These are phyloP conservation scores for Aspergillus sp. DNA, from an alignment of 2,329 filamentous ascomycete species.

Conservation along the genomic window DNA sequence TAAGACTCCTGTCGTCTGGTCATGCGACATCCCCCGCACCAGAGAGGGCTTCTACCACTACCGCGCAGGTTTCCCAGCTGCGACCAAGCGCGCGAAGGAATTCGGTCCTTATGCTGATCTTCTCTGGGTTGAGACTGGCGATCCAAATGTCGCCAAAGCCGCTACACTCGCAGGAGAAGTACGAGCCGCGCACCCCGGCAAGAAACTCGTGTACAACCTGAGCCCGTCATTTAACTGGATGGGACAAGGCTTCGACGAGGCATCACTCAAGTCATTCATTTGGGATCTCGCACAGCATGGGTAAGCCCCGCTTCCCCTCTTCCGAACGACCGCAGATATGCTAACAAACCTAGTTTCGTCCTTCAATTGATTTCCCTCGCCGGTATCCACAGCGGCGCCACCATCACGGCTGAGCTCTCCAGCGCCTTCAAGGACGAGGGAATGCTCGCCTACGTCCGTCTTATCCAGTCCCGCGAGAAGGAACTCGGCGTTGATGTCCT, in stretches of 20 bases:
- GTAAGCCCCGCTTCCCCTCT: constrained; percentile 50
- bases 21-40: constrained; percentile 88
- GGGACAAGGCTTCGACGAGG: constrained; percentile 84
- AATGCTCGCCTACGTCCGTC: constrained; percentile 96
- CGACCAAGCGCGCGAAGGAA: constrained; percentile 88
- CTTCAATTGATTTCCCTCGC: constrained; percentile 65
- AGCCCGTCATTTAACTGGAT: constrained; percentile 99
- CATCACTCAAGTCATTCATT: constrained; percentile 83
- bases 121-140: constrained; percentile 94
- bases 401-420: constrained; percentile 71
- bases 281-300: constrained; percentile 94
- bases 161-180: constrained; percentile 75
- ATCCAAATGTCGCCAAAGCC: constrained; percentile 78
- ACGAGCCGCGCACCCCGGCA: constrained; percentile 66
- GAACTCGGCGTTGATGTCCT: constrained; percentile 88
- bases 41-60: constrained; percentile 67
- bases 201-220: constrained; percentile 94
- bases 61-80: constrained; percentile 73
- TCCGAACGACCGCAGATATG: background rate
- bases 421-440: constrained; percentile 82
- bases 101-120: constrained; percentile 93
- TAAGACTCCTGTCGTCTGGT: constrained; percentile 72
- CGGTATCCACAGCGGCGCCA: constrained; percentile 63
- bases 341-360: constrained; percentile 50
- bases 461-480: constrained; percentile 87